Evolutionary conservation across 345 rosid species (phyloP), one percentile per base, ranked within the genome.

Genomic region (Chamaenerion angustifolium): DNA sequence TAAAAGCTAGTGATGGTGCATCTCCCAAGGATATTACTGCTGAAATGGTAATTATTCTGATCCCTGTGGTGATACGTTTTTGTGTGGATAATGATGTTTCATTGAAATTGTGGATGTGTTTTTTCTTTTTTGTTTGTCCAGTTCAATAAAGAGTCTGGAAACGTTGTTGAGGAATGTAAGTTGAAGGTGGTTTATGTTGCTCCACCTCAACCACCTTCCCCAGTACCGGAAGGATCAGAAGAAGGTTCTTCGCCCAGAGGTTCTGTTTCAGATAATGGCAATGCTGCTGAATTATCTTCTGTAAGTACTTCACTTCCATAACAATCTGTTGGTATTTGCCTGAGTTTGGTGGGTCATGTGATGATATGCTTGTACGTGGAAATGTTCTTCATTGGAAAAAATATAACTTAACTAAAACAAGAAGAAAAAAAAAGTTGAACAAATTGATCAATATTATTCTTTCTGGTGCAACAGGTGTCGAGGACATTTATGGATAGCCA

Each of bases 101-200:
- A 35, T 31, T 49, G 37, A 44, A 5, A 12, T 43, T 49, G 21
- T 0, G 40, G 42, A 17, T 44, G 17, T 48, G 35, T 16, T 16
- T 42, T 52, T 57, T 12, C 56, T 44, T 16, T 42, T 52, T 57
- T 12, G 55, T 44, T 58, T 45, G 43, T 65, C 15, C 55, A 82
- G 92, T 82, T 82, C 63, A 77, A 73, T 52, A 82, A 82, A 70
- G 92, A 82, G 69, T 70, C 76, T 0, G 92, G 92, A 16, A 72
- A 75, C 61, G 62, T 56, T 49, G 86, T 82, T 25, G 86, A 82
- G 63, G 92, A 82, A 58, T 72, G 76, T 76, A 82, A 79, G 61
- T 71, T 82, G 78, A 75, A 65, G 63, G 86, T 82, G 69, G 13
- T 79, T 54, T 82, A 82, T 53, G 78, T 71, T 13, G 69, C 92